Evolutionary conservation across 495 filamentous ascomycete genomes (phyloP), one percentile per base, ranked within the genome.

Genomic region (Ramalina intermedia): DNA sequence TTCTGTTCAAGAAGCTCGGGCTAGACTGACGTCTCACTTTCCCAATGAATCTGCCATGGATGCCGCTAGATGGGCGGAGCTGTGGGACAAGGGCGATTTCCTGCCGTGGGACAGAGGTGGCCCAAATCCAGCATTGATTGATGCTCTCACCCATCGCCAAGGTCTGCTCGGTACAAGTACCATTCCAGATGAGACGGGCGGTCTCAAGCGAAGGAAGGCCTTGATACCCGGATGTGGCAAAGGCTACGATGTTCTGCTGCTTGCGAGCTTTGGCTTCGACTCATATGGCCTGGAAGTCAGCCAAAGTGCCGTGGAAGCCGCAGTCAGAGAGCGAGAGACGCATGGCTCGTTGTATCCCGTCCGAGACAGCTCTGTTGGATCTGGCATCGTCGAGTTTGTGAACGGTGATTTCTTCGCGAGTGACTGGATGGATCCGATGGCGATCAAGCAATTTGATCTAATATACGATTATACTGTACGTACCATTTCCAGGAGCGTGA

Each of bases 401-500:
- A 48, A 63, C 14, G 84, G 79, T 7, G 81, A 90, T 57, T 93
- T 89, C 63, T 93, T 90, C 51, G 65, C 67, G 44, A 69, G 81
- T 53, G 74, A 68, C 12, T 87, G 81, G 74, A 49, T 71, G 49
- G 52, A 68, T 38, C 67, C 27, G 63, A 69, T 17, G 63, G 65
- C 14, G 68, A 70, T 50, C 69, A 62, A 12, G 61, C 24, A 54
- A 36, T 88, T 87, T 65, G 84, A 93, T 66, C 58, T 91, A 23
- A 78, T 90, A 37, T 91, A 87, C 67, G 86, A 91, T 62, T 88
- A 89, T 59, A 87, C 84, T 24, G 85, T 87, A 69, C 55, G 77
- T 60, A 37, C 4, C 1, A 45, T 26, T 45, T 16, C n/a, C 6
- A 17, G 24, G 14, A 14, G 26, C 11, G 6, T 17, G 29, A 7